phyloP scores from a whole-genome alignment of 371 early-diverging fungal species.

The Mucor velutinosus region DNA sequence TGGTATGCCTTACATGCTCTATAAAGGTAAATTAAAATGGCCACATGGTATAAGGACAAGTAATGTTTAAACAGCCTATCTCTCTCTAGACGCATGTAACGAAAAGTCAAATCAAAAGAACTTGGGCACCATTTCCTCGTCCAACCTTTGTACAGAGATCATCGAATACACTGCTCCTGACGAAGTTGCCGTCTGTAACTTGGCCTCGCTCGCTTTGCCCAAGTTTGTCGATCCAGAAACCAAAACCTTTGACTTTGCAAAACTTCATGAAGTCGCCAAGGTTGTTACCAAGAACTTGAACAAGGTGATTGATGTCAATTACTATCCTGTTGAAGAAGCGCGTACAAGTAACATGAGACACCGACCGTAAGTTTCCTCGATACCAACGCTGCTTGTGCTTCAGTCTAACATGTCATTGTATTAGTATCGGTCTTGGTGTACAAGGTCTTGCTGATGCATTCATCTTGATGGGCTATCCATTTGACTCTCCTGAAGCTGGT shows the following conservation, averaged over 20 bases:
- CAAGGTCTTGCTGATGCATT: conserved; percentile 99
- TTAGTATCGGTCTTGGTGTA: conserved; percentile 94
- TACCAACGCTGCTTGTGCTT: not conserved
- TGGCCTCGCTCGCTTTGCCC: conserved; percentile 97
- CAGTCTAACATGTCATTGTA: not conserved
- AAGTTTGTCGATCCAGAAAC: conserved; percentile 78
- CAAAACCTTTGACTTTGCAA: conserved; percentile 69
- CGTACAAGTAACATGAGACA: conserved; percentile 91
- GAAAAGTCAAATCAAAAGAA: conserved; percentile 97
- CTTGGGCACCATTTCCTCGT: conserved; percentile 95
- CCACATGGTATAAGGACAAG: not conserved
- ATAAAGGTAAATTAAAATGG: conserved; percentile 79
- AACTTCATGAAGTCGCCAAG: conserved; percentile 74
- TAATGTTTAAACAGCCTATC: too few relatives aligned
- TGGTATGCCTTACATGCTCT: conserved; percentile 99
- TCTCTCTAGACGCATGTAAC: conserved; percentile 75
- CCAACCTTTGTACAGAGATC: conserved; percentile 91
- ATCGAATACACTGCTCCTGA: conserved; percentile 96
- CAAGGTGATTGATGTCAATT: conserved; percentile 97
- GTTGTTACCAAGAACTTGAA: conserved; percentile 92
- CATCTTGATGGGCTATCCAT: conserved; percentile 93
- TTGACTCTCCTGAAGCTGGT: conserved; percentile 93
- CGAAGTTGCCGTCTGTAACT: conserved; percentile 99
- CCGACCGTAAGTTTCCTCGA: conserved; percentile 68
- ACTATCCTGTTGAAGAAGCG: conserved; percentile 96